Percentiles rank a stretch among this genome's conserved stretches.
phyloP scores from a whole-genome alignment of 1,284 basidiomycete genomes.

The Coniferiporia sulphurascens region DNA sequence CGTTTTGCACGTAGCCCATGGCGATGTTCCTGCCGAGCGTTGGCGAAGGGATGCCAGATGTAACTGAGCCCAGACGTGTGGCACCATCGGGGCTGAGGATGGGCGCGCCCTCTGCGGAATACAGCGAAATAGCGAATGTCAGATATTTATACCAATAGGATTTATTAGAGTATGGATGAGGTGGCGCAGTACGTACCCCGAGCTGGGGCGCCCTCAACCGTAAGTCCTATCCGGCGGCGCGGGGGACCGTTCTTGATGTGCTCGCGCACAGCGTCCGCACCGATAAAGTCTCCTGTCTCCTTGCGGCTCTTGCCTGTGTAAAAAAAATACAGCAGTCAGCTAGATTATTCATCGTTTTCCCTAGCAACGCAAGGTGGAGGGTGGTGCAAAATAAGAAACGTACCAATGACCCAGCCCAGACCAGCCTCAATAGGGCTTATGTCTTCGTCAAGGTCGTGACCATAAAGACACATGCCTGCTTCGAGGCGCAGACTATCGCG shows the following conservation, averaged over 20 bases:
- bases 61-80: slow-evolving; percentile 56
- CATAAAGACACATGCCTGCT: slow-evolving; percentile 98
- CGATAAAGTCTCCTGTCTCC: slow-evolving; percentile 74
- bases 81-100: slow-evolving; percentile 56
- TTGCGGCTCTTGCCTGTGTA: slow-evolving; percentile 74
- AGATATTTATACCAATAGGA: not conserved
- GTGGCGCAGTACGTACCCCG: slow-evolving; percentile 48
- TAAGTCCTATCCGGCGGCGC: slow-evolving; percentile 78
- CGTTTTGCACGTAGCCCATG: slow-evolving; percentile 85
- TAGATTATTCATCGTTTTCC: too few relatives aligned
- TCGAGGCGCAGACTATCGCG: slow-evolving; percentile 92
- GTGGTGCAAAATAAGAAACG: slow-evolving; percentile 24
- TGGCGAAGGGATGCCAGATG: slow-evolving; percentile 95
- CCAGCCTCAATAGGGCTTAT: slow-evolving; percentile 89
- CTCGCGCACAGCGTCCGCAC: slow-evolving; percentile 70
- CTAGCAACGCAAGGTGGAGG: not conserved
- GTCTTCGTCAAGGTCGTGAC: slow-evolving; percentile 87
- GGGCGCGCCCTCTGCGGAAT: slow-evolving; percentile 69
- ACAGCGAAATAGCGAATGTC: not conserved
- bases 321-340: not conserved
- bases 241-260: slow-evolving; percentile 81
- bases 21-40: slow-evolving; percentile 90
- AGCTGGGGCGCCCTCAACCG: slow-evolving; percentile 84
- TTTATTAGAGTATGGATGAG: slow-evolving; percentile 9
- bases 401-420: slow-evolving; percentile 89